A percentile compares a stretch with the other conserved stretches of the same genome.
phyloP scores from a whole-genome alignment of 495 filamentous ascomycete genomes.

The Parathielavia appendiculata region DNA sequence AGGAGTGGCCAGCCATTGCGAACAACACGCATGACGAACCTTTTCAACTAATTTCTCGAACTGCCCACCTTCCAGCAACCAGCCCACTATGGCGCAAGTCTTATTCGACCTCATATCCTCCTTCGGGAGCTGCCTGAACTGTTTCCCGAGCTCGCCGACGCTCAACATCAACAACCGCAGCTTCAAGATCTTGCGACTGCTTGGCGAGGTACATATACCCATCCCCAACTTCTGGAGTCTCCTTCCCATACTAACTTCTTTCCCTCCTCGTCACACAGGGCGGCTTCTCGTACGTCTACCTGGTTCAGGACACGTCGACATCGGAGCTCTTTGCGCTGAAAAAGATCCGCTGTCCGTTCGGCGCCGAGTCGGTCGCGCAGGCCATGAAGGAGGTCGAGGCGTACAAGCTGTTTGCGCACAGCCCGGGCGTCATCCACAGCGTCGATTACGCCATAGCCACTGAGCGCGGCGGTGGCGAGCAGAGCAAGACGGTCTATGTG shows the following conservation, averaged over 20 bases:
- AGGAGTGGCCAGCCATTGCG: neutral
- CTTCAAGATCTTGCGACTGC: constrained; percentile 89
- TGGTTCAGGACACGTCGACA: constrained; percentile 81
- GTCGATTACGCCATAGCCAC: constrained; percentile 69
- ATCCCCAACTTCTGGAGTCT: neutral
- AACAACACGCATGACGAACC: constrained; percentile 4
- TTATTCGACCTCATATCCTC: constrained; percentile 86
- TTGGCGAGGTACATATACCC: constrained; percentile 66
- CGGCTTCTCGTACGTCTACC: constrained; percentile 97
- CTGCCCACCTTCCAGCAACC: neutral
- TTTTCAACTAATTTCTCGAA: neutral
- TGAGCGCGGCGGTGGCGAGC: constrained; percentile 43
- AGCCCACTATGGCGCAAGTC: constrained; percentile 66
- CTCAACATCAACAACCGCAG: constrained; percentile 90
- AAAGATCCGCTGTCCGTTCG: constrained; percentile 96
- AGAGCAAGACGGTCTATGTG: constrained; percentile 92
- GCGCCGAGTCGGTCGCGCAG: constrained; percentile 87
- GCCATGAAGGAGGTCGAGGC: constrained; percentile 96
- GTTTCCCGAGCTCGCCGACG: constrained; percentile 88
- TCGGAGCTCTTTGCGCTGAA: constrained; percentile 88
- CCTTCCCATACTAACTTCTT: neutral
- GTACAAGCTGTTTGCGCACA: constrained; percentile 79
- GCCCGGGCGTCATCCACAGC: constrained; percentile 82
- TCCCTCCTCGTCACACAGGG: constrained; percentile 63
- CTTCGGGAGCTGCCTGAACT: constrained; percentile 88